These are phyloP conservation scores for Cladosporium phlei DNA, from an alignment of 2,329 filamentous ascomycete species.

Conservation along the genomic window DNA sequence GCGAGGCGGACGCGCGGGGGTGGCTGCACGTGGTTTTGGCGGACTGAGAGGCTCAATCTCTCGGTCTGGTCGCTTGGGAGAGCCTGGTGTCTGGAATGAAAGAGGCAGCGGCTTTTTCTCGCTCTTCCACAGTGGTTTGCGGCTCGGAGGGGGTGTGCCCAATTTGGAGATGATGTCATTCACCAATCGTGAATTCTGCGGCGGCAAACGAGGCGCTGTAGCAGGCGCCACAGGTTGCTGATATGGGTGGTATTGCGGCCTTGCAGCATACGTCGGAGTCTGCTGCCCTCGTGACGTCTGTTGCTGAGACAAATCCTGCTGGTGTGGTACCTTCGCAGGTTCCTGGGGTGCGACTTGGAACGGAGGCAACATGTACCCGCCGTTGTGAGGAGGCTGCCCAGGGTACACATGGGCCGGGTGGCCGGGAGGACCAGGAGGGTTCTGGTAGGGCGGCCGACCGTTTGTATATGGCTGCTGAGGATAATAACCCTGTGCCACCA, in stretches of 20 bases:
- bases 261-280: conserved; percentile 12
- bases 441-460: conserved; percentile 24
- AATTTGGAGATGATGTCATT: conserved; percentile 25
- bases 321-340: conserved; percentile 20
- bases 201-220: conserved; percentile 22
- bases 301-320: conserved; percentile 22
- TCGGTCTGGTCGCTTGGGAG: conserved; percentile 20
- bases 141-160: conserved; percentile 23
- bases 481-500: conserved; percentile 32
- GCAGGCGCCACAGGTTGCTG: conserved; percentile 19
- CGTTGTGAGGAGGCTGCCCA: conserved; percentile 34
- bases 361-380: conserved; percentile 45
- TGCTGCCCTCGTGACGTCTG: conserved; percentile 19
- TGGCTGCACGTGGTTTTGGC: conserved; percentile 19
- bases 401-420: conserved; percentile 20
- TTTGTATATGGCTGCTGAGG: conserved; percentile 24
- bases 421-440: conserved; percentile 22
- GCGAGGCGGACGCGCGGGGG: neutral
- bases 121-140: conserved; percentile 28
- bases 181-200: conserved; percentile 19
- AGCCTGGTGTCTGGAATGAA: conserved; percentile 17
- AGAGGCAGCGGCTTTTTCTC: conserved; percentile 22
- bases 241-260: conserved; percentile 1
- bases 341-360: conserved; percentile 45
- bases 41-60: conserved; percentile 33